A percentile compares a stretch with the other conserved stretches of the same genome.
Conservation (phyloP, 805 yeast species). For the Kazachstania taianensis region DNA sequence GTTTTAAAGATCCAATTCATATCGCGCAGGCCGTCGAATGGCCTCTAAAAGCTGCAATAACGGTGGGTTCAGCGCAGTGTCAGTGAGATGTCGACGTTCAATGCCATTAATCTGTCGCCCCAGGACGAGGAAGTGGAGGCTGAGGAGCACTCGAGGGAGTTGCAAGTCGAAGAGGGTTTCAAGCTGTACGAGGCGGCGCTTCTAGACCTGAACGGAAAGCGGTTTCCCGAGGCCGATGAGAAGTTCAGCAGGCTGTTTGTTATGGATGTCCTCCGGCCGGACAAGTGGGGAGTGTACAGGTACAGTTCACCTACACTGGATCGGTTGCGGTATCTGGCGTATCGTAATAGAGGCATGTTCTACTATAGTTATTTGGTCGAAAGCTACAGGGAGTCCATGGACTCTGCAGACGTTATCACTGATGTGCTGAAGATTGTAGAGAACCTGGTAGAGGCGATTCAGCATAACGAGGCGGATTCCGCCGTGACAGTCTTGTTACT, state of each 20-base stretch:
- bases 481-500: constrained; percentile 40
- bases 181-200: constrained; percentile 66
- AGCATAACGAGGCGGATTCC: constrained; percentile 60
- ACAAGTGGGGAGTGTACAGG: constrained; percentile 30
- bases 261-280: constrained; percentile 51
- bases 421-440: constrained; percentile 40
- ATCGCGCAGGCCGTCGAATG: too few relatives aligned
- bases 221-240: constrained; percentile 40
- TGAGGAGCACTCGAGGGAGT: constrained; percentile 84
- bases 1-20: too few relatives aligned
- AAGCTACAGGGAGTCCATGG: constrained; percentile 12
- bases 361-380: constrained; percentile 35
- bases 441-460: constrained; percentile 55
- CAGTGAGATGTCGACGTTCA: constrained; percentile 63
- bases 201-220: constrained; percentile 41
- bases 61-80: too few relatives aligned
- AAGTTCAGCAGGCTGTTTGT: constrained; percentile 55
- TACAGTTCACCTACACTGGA: constrained; percentile 56
- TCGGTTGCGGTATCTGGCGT: constrained; percentile 63
- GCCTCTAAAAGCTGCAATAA: too few relatives aligned
- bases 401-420: constrained; percentile 32
- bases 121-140: constrained; percentile 60
- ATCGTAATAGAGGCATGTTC: constrained; percentile 73
- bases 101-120: constrained; percentile 69
- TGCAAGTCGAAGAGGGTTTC: constrained; percentile 81